Conservation (phyloP, 2,329 filamentous ascomycete genomes). For the Aspergillus fischeri region DNA sequence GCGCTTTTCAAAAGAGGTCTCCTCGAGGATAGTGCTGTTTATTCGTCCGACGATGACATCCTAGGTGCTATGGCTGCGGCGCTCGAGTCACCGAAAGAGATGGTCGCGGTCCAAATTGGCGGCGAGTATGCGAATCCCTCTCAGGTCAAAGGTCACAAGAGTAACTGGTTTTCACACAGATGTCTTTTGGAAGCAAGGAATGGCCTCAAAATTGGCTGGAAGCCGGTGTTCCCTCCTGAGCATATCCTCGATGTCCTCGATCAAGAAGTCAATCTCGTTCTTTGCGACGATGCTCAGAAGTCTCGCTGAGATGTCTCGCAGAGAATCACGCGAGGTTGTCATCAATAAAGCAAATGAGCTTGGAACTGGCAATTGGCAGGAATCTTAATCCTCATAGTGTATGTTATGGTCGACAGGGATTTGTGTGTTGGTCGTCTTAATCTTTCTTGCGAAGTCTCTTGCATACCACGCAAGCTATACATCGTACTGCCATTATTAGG, state of each 20-base stretch:
- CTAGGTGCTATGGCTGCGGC: conserved; percentile 42
- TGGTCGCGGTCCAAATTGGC: conserved; percentile 41
- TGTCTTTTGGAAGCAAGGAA: conserved; percentile 44
- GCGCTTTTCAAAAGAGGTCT: conserved; percentile 39
- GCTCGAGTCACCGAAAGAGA: conserved; percentile 29
- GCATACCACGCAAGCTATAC: too few relatives aligned
- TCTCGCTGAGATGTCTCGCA: too few relatives aligned
- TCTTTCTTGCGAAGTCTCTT: too few relatives aligned
- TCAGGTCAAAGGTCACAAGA: too few relatives aligned
- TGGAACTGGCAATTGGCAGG: too few relatives aligned
- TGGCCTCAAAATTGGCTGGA: conserved; percentile 46
- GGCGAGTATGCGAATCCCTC: conserved; percentile 36
- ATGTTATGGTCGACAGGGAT: too few relatives aligned
- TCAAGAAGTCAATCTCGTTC: conserved; percentile 46
- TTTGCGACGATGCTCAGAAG: conserved; percentile 6
- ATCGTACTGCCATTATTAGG: too few relatives aligned
- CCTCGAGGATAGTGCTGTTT: conserved; percentile 37
- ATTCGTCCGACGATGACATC: conserved; percentile 31
- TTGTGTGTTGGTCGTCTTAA: too few relatives aligned
- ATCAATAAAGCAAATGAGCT: too few relatives aligned
- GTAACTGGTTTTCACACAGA: conserved; percentile 17
- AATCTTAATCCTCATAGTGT: too few relatives aligned
- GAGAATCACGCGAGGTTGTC: too few relatives aligned
- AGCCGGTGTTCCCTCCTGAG: conserved; percentile 37
- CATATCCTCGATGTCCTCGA: conserved; percentile 47